Conservation (phyloP, 306 rosid species). For the Fagus crenata region DNA sequence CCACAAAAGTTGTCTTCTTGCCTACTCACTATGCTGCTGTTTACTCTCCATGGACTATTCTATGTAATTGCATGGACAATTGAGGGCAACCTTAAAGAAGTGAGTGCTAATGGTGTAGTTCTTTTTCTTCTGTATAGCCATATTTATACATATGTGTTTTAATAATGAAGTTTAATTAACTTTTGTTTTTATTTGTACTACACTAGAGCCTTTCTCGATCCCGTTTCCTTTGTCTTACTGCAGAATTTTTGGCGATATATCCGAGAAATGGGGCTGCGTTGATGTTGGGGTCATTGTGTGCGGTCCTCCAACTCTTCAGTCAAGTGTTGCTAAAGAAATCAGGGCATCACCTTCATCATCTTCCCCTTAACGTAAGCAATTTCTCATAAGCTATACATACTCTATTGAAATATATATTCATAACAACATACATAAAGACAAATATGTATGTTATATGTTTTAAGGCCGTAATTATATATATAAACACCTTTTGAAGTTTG, state of each 20-base stretch:
- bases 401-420: too few species aligned
- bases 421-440: too few species aligned
- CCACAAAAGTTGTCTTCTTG: conserved; percentile 37
- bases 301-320: conserved; percentile 79
- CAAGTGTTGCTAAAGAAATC: conserved; percentile 77
- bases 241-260: conserved; percentile 62
- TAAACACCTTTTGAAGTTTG: too few species aligned
- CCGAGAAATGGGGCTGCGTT: conserved; percentile 63
- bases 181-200: too few species aligned
- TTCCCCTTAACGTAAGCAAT: neutral
- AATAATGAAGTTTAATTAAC: too few species aligned
- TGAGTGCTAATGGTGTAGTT: too few species aligned
- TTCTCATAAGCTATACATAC: too few species aligned
- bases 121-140: too few species aligned
- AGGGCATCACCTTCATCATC: conserved; percentile 30
- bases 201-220: neutral
- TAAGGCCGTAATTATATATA: too few species aligned
- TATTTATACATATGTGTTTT: too few species aligned
- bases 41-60: conserved; percentile 79
- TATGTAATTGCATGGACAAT: conserved; percentile 60
- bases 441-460: too few species aligned
- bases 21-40: conserved; percentile 61
- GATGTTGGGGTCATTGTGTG: conserved; percentile 85
- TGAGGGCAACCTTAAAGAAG: conserved; percentile 57
- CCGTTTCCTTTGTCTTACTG: conserved; percentile 17